Conservation (phyloP, 2,329 filamentous ascomycete species). For the Neonectria coccinea region DNA sequence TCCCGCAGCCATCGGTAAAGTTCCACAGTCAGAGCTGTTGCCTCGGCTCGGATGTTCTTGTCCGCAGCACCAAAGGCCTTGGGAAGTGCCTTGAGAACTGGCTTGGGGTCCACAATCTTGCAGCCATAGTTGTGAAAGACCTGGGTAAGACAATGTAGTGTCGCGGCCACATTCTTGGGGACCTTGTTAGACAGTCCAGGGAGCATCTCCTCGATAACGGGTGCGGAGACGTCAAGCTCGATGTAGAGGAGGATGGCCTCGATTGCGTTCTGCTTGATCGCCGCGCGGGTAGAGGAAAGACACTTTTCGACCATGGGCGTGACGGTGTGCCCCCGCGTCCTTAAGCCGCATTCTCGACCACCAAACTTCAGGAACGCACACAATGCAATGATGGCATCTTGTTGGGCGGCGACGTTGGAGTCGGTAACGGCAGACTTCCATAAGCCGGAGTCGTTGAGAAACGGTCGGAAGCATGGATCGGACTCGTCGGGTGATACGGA, state of each 20-base stretch:
- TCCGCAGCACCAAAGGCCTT: conserved; percentile 96
- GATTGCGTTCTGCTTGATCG: conserved; percentile 86
- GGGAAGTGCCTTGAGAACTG: conserved; percentile 86
- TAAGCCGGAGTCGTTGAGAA: conserved; percentile 83
- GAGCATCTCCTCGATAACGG: conserved; percentile 90
- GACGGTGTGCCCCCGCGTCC: conserved; percentile 82
- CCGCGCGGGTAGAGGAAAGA: conserved; percentile 85
- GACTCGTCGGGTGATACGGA: conserved; percentile 85
- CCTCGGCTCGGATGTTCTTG: conserved; percentile 96
- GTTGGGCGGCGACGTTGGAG: conserved; percentile 96
- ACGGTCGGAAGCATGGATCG: conserved; percentile 87
- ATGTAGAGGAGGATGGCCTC: conserved; percentile 91
- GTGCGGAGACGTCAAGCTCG: conserved; percentile 86
- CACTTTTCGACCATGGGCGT: conserved; percentile 90
- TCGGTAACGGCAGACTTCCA: conserved; percentile 96
- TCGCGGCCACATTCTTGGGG: conserved; percentile 83
- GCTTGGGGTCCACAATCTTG: conserved; percentile 93
- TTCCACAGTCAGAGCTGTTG: conserved; percentile 90
- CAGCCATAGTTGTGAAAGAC: conserved; percentile 96
- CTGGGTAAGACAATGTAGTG: conserved; percentile 79
- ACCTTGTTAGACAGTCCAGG: conserved; percentile 87
- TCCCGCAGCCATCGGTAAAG: conserved; percentile 97
- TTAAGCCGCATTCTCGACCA: conserved; percentile 80
- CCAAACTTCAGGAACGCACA: conserved; percentile 95
- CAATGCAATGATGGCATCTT: conserved; percentile 88